A percentile compares a stretch with the other conserved stretches of the same genome.
phyloP scores from a whole-genome alignment of 371 early-diverging fungal species.

The Fennellomyces sp. region DNA sequence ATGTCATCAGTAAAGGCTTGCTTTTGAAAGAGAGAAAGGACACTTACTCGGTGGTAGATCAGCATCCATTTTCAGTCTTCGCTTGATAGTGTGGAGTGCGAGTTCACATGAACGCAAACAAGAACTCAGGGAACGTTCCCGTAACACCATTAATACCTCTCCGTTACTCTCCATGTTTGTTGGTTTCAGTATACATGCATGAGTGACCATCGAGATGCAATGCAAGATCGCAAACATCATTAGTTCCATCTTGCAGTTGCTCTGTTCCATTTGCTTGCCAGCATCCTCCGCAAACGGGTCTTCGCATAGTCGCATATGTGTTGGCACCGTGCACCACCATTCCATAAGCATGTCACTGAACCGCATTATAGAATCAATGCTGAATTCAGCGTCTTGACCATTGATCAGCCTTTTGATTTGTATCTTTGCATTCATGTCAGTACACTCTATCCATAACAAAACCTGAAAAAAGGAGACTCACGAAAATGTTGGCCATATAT shows the following conservation, averaged over 20 bases:
- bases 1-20: neutral
- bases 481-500: neutral
- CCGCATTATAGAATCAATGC: neutral
- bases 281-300: neutral
- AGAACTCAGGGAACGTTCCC: neutral
- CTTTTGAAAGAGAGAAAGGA: neutral
- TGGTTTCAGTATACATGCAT: conserved; percentile 4
- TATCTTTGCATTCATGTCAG: neutral
- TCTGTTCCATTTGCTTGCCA: neutral
- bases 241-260: neutral
- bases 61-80: neutral
- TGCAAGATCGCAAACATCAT: neutral
- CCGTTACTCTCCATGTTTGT: neutral
- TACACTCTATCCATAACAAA: too few species aligned
- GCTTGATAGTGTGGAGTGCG: neutral
- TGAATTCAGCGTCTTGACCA: neutral
- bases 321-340: conserved; percentile 7
- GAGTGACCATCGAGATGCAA: neutral
- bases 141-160: neutral
- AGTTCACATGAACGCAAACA: conserved; percentile 1
- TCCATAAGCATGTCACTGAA: neutral
- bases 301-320: neutral
- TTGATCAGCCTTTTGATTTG: neutral
- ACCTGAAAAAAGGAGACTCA: neutral
- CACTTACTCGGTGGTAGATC: neutral